Conservation (phyloP, 495 filamentous ascomycete species). For the Aspergillus homomorphus region DNA sequence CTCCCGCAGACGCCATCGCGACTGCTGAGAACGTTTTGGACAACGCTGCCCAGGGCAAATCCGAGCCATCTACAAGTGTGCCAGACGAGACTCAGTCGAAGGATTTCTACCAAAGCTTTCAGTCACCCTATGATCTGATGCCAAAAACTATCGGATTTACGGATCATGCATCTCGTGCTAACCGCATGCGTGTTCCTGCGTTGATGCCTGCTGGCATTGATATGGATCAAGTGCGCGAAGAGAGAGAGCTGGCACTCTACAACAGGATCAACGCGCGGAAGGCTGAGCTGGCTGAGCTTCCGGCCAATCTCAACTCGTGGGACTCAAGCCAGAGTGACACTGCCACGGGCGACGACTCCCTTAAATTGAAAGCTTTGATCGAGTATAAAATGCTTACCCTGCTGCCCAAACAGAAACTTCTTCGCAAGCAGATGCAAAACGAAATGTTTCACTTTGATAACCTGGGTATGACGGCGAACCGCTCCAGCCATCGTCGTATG, state of each 20-base stretch:
- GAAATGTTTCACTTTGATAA: conserved; percentile 93
- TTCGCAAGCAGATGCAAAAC: conserved; percentile 80
- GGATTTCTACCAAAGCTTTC: conserved; percentile 59
- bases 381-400: conserved; percentile 86
- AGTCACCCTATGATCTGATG: conserved; percentile 60
- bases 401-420: conserved; percentile 75
- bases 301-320: conserved; percentile 79
- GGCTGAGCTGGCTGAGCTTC: conserved; percentile 73
- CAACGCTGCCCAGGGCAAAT: conserved; percentile 37
- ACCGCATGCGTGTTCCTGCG: conserved; percentile 74
- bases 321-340: conserved; percentile 69
- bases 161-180: conserved; percentile 69
- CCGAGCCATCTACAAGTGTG: conserved; percentile 34
- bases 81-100: conserved; percentile 30
- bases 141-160: conserved; percentile 66
- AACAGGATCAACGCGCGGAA: conserved; percentile 84
- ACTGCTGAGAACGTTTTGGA: conserved; percentile 53
- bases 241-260: conserved; percentile 81
- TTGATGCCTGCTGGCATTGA: conserved; percentile 82
- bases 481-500: conserved; percentile 81
- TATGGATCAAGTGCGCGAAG: conserved; percentile 74
- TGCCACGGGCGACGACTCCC: conserved; percentile 69
- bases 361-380: conserved; percentile 87
- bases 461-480: conserved; percentile 90
- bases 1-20: conserved; percentile 53